Evolutionary conservation across 129 eudicot genomes (phyloP), one percentile per base, ranked within the genome.

Genomic region (Lactuca saligna): DNA sequence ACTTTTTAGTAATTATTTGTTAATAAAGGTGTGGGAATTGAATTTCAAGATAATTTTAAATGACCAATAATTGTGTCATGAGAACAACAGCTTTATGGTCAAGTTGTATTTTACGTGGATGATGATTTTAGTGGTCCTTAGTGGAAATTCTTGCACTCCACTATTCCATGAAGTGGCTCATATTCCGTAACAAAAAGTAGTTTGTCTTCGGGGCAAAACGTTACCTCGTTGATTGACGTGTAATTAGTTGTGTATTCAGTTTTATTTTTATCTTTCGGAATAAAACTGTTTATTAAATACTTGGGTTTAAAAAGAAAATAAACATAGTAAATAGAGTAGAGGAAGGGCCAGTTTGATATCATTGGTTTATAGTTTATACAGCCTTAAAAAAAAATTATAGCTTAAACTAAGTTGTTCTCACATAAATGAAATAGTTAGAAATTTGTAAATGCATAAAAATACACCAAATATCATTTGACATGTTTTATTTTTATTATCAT

Each of bases 141-240:
- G 32, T 25, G 70, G 25, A 44, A 76, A 60, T 68, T 61, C 4
- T 20, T 55, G 76, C 72, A 63, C 60, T 72, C 75, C 82, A 66
- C 82, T 78, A 60, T 31, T 56, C 57, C 80, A 75, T 66, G 68
- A 68, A 75, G 75, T 75, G 80, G 75, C 56, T 68, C 57, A 51
- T 48, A 51, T 75, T 54, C 11, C 35, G 13, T 35, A 50, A 15
- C 50, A 68, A 61, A 75, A 68, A 60, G 80, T 67, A 51, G 74
- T 59, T 50, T 67, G 63, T 67, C 35, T 14, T 33, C 14, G 7
- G 9, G 14, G 16, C 14, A 41, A n/a, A 57, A 55, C 5, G 15
- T 12, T 46, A 46, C 15, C 1, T 56, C 25, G 16, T 29, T 49
- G 15, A 46, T 46, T 46, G 15, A 46, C 12, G 50, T 44, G 50